Percentiles rank a stretch among this genome's conserved stretches.
phyloP scores from a whole-genome alignment of 2,329 filamentous ascomycete species.

The Cytospora schulzeri region DNA sequence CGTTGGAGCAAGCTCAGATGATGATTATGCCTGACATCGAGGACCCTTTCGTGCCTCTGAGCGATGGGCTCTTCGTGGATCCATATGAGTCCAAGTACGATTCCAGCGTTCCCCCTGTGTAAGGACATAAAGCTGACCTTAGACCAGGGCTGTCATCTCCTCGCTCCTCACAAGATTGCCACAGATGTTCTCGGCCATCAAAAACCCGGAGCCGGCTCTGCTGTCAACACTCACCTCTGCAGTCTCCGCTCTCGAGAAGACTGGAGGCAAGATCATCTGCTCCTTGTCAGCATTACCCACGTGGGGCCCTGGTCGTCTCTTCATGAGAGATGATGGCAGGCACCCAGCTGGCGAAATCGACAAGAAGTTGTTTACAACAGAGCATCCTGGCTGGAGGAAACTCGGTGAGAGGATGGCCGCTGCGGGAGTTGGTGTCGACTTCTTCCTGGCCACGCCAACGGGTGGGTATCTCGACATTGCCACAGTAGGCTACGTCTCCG shows the following conservation, averaged over 20 bases:
- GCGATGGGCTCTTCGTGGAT: conserved; percentile 91
- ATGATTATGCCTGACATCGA: conserved; percentile 98
- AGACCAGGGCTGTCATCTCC: conserved; percentile 69
- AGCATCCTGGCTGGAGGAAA: conserved; percentile 87
- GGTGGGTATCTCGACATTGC: conserved; percentile 92
- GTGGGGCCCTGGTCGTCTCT: conserved; percentile 83
- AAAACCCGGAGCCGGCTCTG: conserved; percentile 88
- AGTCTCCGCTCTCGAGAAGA: conserved; percentile 78
- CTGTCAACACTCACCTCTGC: conserved; percentile 83
- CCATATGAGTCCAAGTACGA: conserved; percentile 80
- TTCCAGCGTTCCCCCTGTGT: neutral
- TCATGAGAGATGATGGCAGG: conserved; percentile 86
- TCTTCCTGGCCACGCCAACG: conserved; percentile 89
- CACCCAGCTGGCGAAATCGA: conserved; percentile 84
- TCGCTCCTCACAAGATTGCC: conserved; percentile 85
- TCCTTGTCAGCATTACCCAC: conserved; percentile 86
- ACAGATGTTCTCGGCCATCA: conserved; percentile 81
- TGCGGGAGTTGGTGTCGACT: conserved; percentile 83
- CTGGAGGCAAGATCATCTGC: conserved; percentile 90
- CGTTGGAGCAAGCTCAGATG: conserved; percentile 89
- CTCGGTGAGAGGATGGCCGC: conserved; percentile 85
- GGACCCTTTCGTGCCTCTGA: conserved; percentile 91
- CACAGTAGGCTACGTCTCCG: conserved; percentile 83
- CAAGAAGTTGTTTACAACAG: conserved; percentile 87
- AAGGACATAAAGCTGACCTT: conserved; percentile 33